These are phyloP conservation scores for Ophidiomyces ophidiicola DNA, from an alignment of 2,329 filamentous ascomycete species.

Conservation along the genomic window DNA sequence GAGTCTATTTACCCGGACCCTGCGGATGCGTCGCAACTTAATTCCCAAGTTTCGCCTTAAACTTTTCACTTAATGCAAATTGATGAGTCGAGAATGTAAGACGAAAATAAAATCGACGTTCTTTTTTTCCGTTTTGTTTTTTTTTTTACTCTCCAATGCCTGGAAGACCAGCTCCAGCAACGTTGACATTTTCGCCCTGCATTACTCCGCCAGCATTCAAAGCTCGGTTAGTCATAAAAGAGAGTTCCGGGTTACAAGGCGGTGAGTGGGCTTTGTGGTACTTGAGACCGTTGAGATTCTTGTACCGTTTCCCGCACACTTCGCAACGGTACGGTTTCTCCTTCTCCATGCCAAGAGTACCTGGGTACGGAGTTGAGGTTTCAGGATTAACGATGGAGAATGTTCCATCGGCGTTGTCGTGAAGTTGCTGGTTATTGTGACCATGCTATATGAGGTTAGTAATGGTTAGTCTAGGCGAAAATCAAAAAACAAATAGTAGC, in stretches of 20 bases:
- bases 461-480: conserved; percentile 6
- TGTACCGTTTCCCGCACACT: conserved; percentile 94
- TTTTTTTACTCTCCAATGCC: conserved; percentile 36
- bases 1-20: conserved; percentile 2
- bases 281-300: conserved; percentile 97
- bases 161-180: conserved; percentile 38
- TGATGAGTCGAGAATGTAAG: neutral
- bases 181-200: conserved; percentile 37
- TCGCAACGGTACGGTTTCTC: conserved; percentile 98
- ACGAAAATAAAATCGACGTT: neutral
- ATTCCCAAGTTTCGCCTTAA: conserved; percentile 1
- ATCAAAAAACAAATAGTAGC: conserved; percentile 7
- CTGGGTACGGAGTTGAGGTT: conserved; percentile 85
- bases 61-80: neutral
- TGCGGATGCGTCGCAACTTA: conserved; percentile 1
- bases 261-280: conserved; percentile 81
- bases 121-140: too few relatives aligned
- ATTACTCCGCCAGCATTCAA: conserved; percentile 33
- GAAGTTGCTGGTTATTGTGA: conserved; percentile 90
- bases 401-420: conserved; percentile 92
- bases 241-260: conserved; percentile 75
- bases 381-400: conserved; percentile 97
- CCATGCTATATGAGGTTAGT: conserved; percentile 50
- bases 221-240: conserved; percentile 39
- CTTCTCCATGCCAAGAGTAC: conserved; percentile 98